Conservation (phyloP, 2,329 filamentous ascomycete species). For the Nothophaeocryptopus gaeumannii region DNA sequence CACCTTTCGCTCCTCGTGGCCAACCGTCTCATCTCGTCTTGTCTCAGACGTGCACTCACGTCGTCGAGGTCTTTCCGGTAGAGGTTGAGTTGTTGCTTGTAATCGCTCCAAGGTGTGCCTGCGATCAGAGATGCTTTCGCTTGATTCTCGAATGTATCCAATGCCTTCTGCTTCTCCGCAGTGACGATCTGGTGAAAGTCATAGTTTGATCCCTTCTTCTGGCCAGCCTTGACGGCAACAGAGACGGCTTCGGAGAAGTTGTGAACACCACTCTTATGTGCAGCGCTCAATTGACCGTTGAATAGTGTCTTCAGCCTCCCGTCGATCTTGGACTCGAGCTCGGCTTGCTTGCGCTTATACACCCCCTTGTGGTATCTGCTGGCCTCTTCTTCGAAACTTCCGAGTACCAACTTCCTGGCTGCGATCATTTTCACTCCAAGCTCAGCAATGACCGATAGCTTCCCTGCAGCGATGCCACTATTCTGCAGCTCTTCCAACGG, state of each 20-base stretch:
- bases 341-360: slow-evolving; percentile 77
- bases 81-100: slow-evolving; percentile 71
- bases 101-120: slow-evolving; percentile 83
- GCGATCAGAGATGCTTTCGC: slow-evolving; percentile 72
- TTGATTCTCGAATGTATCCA: slow-evolving; percentile 72
- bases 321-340: slow-evolving; percentile 84
- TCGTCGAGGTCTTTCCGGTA: slow-evolving; percentile 91
- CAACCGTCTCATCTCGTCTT: slow-evolving; percentile 92
- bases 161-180: slow-evolving; percentile 71
- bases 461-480: slow-evolving; percentile 70
- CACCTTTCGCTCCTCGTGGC: slow-evolving; percentile 89
- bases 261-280: slow-evolving; percentile 81
- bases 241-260: slow-evolving; percentile 85
- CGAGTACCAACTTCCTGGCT: slow-evolving; percentile 70
- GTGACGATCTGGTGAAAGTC: slow-evolving; percentile 95
- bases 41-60: slow-evolving; percentile 77
- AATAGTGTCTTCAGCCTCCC: slow-evolving; percentile 84
- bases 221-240: slow-evolving; percentile 81
- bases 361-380: slow-evolving; percentile 97
- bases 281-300: slow-evolving; percentile 79
- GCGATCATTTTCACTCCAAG: slow-evolving; percentile 71
- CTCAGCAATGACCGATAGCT: slow-evolving; percentile 67
- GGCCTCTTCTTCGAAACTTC: slow-evolving; percentile 84
- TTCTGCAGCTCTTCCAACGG: slow-evolving; percentile 86
- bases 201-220: slow-evolving; percentile 86